phyloP scores from a whole-genome alignment of 768 basidiomycete genomes.

The Mycena metata region DNA sequence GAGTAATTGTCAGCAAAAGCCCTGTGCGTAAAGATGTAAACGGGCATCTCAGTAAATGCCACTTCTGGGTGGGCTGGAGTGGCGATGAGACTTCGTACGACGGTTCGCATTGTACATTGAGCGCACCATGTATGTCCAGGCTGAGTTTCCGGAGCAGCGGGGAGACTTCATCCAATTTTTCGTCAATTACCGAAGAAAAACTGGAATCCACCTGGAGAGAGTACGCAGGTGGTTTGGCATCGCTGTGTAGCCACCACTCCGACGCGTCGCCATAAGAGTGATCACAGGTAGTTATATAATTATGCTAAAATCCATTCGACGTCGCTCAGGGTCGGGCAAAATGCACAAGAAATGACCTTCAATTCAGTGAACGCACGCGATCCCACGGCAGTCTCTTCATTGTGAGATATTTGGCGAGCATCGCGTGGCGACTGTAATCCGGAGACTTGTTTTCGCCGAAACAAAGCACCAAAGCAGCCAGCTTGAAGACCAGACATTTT shows the following conservation, averaged over 20 bases:
- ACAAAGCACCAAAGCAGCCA: constrained; percentile 55
- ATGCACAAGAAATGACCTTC: constrained; percentile 4
- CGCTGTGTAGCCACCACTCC: constrained; percentile 33
- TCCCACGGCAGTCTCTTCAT: constrained; percentile 20
- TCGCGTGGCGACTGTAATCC: constrained; percentile 4
- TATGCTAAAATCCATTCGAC: constrained; percentile 7
- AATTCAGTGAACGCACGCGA: not conserved
- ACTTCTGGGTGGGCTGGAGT: constrained; percentile 74
- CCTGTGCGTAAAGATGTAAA: constrained; percentile 27
- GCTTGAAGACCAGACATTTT: constrained; percentile 37
- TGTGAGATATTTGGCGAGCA: constrained; percentile 23
- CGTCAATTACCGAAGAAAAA: constrained; percentile 67
- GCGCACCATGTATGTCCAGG: constrained; percentile 78
- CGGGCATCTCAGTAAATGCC: constrained; percentile 74
- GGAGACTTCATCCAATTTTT: constrained; percentile 64
- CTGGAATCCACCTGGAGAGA: constrained; percentile 47
- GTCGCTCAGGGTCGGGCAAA: not conserved
- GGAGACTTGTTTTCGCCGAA: constrained; percentile 39
- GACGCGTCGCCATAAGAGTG: constrained; percentile 27
- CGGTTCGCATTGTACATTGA: not conserved
- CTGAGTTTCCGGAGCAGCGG: constrained; percentile 73
- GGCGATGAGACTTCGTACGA: constrained; percentile 16
- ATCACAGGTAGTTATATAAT: constrained; percentile 32
- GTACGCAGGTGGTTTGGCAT: constrained; percentile 60
- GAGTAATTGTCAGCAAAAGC: constrained; percentile 27